A percentile compares a stretch with the other conserved stretches of the same genome.
Conservation (phyloP, 441 rosid species). For the Adansonia grandidieri region DNA sequence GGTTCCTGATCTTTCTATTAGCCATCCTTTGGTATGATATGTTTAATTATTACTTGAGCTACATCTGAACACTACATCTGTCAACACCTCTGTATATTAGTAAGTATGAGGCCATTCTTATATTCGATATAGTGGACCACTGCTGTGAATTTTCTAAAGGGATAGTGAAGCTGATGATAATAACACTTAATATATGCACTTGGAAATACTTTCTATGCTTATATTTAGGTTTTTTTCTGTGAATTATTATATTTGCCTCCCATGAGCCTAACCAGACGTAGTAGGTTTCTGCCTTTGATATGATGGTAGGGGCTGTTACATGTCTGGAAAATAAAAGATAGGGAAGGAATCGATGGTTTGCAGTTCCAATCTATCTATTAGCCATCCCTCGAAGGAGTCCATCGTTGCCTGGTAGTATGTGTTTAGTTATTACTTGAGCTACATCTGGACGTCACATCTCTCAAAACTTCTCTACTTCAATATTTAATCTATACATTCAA, state of each 20-base stretch:
- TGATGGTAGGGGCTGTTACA: conserved; percentile 45
- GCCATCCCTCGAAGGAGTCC: conserved; percentile 44
- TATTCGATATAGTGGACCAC: background rate
- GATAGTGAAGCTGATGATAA: background rate
- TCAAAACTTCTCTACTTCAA: background rate
- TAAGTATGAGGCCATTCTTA: too few species aligned
- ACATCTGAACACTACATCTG: background rate
- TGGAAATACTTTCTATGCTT: background rate
- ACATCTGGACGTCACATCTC: conserved; percentile 60
- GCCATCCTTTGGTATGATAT: background rate
- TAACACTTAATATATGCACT: background rate
- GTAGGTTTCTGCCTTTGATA: conserved; percentile 43
- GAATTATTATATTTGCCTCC: background rate
- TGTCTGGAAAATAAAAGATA: conserved; percentile 41
- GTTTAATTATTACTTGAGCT: background rate
- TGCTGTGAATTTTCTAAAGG: background rate
- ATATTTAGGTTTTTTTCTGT: background rate
- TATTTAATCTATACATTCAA: background rate
- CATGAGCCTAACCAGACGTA: conserved; percentile 31
- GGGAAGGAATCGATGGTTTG: conserved; percentile 27
- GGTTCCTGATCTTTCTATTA: conserved; percentile 33
- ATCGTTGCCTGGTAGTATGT: conserved; percentile 38
- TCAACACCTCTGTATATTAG: background rate
- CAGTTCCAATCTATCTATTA: conserved; percentile 31
- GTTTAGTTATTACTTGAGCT: conserved; percentile 51